These are phyloP conservation scores for Stromatinia cepivora DNA, from an alignment of 2,329 filamentous ascomycete species.

Conservation along the genomic window DNA sequence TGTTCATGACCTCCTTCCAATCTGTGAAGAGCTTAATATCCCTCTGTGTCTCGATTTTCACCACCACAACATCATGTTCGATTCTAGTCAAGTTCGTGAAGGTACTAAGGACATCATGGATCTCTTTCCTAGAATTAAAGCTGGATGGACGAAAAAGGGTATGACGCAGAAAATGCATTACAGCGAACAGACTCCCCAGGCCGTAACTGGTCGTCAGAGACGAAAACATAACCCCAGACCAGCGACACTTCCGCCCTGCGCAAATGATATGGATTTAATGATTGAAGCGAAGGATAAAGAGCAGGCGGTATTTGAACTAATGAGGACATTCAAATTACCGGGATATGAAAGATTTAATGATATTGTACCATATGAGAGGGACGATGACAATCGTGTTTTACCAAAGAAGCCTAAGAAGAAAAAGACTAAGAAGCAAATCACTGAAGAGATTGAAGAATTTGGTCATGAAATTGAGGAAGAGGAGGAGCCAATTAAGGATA, in stretches of 20 bases:
- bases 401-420: constrained; percentile 50
- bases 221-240: constrained; percentile 85
- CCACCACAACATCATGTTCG: constrained; percentile 93
- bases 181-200: constrained; percentile 75
- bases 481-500: constrained; percentile 43
- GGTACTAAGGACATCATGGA: constrained; percentile 79
- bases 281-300: constrained; percentile 99
- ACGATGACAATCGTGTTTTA: constrained; percentile 67
- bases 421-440: constrained; percentile 44
- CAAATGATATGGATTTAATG: constrained; percentile 90
- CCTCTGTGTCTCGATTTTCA: constrained; percentile 91
- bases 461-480: constrained; percentile 41
- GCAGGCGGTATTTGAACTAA: constrained; percentile 91
- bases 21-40: constrained; percentile 93
- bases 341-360: constrained; percentile 76
- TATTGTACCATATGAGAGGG: constrained; percentile 72
- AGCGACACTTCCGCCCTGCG: constrained; percentile 76
- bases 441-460: constrained; percentile 40
- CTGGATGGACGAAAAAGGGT: constrained; percentile 79
- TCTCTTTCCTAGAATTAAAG: constrained; percentile 73
- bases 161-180: constrained; percentile 98
- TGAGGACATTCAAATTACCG: constrained; percentile 82
- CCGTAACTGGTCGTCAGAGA: constrained; percentile 74
- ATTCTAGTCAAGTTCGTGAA: constrained; percentile 70
- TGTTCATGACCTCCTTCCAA: constrained; percentile 85